Evolutionary conservation across 805 yeast genomes (phyloP).

Genomic region (Ogataea saltuana): DNA sequence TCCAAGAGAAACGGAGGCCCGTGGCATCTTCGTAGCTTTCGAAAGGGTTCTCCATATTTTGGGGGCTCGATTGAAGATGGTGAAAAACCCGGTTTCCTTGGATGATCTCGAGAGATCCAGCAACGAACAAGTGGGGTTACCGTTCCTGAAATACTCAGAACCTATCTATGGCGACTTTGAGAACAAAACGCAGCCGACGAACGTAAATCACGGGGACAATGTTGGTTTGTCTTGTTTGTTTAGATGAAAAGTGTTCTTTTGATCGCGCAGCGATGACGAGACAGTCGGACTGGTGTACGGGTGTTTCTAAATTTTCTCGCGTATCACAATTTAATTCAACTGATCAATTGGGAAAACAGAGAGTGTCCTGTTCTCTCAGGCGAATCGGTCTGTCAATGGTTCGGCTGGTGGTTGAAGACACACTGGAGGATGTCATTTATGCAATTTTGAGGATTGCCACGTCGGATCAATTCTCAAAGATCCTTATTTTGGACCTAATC

Average conservation of each 20-base stretch:
- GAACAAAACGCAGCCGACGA: not conserved
- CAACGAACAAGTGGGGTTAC: too few relatives aligned
- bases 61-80: not conserved
- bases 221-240: slow-evolving; percentile 1
- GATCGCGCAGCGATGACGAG: slow-evolving; percentile 1
- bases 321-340: too few relatives aligned
- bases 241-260: slow-evolving; percentile 6
- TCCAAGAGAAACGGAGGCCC: slow-evolving; percentile 79
- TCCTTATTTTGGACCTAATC: slow-evolving; percentile 10
- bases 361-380: too few relatives aligned
- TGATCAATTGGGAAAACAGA: too few relatives aligned
- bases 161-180: too few relatives aligned
- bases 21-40: slow-evolving; percentile 66
- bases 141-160: too few relatives aligned
- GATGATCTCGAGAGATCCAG: too few relatives aligned
- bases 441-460: not conserved
- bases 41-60: slow-evolving; percentile 30
- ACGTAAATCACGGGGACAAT: not conserved
- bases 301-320: too few relatives aligned
- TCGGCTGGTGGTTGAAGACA: slow-evolving; percentile 4
- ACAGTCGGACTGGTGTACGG: not conserved
- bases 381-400: slow-evolving; percentile 8
- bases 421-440: slow-evolving; percentile 5
- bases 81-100: too few relatives aligned
- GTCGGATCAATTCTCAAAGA: not conserved